Evolutionary conservation across 2,329 filamentous ascomycete genomes (phyloP).

Genomic region (Dactylellina sp.): DNA sequence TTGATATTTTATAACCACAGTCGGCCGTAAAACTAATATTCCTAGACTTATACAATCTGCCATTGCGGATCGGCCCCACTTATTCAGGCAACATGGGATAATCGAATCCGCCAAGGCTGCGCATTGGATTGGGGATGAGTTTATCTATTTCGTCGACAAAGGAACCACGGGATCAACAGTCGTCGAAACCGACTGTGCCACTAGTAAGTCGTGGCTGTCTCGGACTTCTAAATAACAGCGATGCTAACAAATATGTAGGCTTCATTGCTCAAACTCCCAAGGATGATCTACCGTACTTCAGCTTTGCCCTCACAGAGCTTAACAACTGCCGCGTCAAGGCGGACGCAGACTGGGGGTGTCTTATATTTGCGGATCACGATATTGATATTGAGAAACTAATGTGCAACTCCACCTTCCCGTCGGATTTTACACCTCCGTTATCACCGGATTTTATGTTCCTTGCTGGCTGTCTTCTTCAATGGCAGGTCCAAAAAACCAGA

Average conservation of each 20-base stretch:
- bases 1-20: neutral
- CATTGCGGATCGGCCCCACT: constrained; percentile 8
- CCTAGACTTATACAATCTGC: constrained; percentile 31
- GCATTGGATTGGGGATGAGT: constrained; percentile 45
- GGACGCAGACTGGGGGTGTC: constrained; percentile 42
- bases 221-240: neutral
- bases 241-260: constrained; percentile 5
- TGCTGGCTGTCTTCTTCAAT: constrained; percentile 40
- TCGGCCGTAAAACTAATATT: neutral
- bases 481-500: constrained; percentile 42
- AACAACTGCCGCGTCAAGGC: constrained; percentile 25
- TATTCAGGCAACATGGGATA: constrained; percentile 20
- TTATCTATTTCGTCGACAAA: constrained; percentile 45
- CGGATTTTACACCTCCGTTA: constrained; percentile 27
- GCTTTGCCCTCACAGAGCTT: constrained; percentile 33
- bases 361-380: constrained; percentile 33
- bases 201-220: constrained; percentile 14
- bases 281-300: constrained; percentile 41
- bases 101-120: constrained; percentile 24
- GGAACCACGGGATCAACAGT: constrained; percentile 39
- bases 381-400: constrained; percentile 37
- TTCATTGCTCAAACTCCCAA: constrained; percentile 40
- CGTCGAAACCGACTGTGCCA: constrained; percentile 30
- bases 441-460: constrained; percentile 50
- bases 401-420: constrained; percentile 35